Percentiles rank a stretch among this genome's conserved stretches.
Evolutionary conservation across 164 flowering plant species (phyloP).

Genomic region (Umbilicus rupestris): DNA sequence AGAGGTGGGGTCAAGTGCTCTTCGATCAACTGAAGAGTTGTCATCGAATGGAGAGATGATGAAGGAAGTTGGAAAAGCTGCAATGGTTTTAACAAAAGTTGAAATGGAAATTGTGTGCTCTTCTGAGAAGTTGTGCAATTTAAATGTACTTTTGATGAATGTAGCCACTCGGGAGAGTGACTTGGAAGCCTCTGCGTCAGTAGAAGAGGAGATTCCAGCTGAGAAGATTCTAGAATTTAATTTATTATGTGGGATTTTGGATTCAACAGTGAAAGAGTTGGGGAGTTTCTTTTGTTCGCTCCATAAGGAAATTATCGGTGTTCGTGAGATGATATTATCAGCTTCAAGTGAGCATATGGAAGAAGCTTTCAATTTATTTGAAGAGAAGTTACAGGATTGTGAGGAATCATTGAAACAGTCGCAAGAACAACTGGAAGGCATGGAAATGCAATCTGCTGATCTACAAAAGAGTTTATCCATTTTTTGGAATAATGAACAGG

Average conservation of each 20-base stretch:
- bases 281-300: conserved; percentile 41
- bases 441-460: conserved; percentile 47
- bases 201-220: conserved; percentile 19
- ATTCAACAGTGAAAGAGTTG: conserved; percentile 63
- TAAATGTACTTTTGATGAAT: conserved; percentile 61
- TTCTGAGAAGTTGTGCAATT: conserved; percentile 72
- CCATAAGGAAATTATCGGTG: conserved; percentile 38
- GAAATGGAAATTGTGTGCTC: conserved; percentile 61
- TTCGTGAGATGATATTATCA: conserved; percentile 32
- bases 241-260: conserved; percentile 55
- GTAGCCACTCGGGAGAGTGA: conserved; percentile 61
- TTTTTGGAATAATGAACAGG: conserved; percentile 31
- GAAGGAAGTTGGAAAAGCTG: conserved; percentile 29
- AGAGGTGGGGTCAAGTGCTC: conserved; percentile 21
- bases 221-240: conserved; percentile 59
- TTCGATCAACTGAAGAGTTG: conserved; percentile 19
- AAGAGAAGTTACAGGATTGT: conserved; percentile 49
- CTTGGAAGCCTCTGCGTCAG: conserved; percentile 46
- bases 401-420: conserved; percentile 58
- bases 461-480: conserved; percentile 33
- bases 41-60: conserved; percentile 35
- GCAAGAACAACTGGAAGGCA: conserved; percentile 41
- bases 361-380: conserved; percentile 27
- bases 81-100: conserved; percentile 42
- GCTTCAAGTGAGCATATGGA: conserved; percentile 30